phyloP scores from a whole-genome alignment of 1,139 yeast genomes.

The Geotrichum candidum region DNA sequence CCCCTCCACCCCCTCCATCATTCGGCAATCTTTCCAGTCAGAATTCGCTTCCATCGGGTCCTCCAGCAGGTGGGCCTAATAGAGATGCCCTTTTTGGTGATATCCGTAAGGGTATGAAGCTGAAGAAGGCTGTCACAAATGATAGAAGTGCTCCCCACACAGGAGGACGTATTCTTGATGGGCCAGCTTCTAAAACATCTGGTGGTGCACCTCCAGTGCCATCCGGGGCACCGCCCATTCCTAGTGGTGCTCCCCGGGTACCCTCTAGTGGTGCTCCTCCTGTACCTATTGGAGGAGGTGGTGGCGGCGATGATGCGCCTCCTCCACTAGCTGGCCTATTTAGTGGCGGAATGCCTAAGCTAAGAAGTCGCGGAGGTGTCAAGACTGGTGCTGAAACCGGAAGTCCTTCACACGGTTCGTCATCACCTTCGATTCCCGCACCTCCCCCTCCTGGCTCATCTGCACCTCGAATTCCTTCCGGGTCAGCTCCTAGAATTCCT shows the following conservation, averaged over 20 bases:
- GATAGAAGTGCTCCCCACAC: conserved; percentile 58
- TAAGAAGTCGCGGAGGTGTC: conserved; percentile 50
- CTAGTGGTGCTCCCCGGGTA: conserved; percentile 20
- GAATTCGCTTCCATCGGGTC: conserved; percentile 23
- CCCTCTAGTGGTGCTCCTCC: conserved; percentile 14
- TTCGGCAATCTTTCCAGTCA: conserved; percentile 28
- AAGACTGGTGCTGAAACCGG: conserved; percentile 36
- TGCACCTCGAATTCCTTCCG: conserved; percentile 23
- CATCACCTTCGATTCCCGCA: conserved; percentile 33
- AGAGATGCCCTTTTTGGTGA: conserved; percentile 81
- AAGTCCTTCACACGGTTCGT: conserved; percentile 10
- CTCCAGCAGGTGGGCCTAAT: conserved; percentile 25
- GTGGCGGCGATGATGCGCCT: conserved; percentile 28
- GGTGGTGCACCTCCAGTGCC: conserved; percentile 30
- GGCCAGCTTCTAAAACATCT: conserved; percentile 22
- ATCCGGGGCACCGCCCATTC: conserved; percentile 37
- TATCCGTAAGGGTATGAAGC: conserved; percentile 67
- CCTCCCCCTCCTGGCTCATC: conserved; percentile 27
- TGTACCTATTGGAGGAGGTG: conserved; percentile 19
- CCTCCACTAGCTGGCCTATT: conserved; percentile 66
- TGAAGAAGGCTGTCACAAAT: conserved; percentile 72
- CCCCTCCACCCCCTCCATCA: conserved; percentile 34
- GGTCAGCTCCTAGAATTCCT: conserved; percentile 31
- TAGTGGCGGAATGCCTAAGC: conserved; percentile 83
- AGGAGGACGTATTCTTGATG: conserved; percentile 37